A percentile compares a stretch with the other conserved stretches of the same genome.
These are phyloP conservation scores for Cercospora berteroae DNA, from an alignment of 2,329 filamentous ascomycete species.

Conservation along the genomic window DNA sequence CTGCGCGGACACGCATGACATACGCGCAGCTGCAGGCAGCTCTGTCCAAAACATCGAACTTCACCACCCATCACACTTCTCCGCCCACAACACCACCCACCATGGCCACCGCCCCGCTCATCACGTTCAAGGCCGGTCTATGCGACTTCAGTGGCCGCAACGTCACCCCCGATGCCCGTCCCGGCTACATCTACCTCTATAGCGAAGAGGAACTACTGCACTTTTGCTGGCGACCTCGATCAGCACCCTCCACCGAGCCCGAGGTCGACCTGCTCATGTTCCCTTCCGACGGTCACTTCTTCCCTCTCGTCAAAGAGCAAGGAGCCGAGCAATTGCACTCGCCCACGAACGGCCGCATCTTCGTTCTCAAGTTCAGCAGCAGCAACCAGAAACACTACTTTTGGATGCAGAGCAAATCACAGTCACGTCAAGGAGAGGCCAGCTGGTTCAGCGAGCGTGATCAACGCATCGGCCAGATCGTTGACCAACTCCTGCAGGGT, in stretches of 20 bases:
- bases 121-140: conserved; percentile 93
- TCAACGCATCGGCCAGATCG: conserved; percentile 81
- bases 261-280: conserved; percentile 93
- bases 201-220: conserved; percentile 91
- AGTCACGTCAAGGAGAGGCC: conserved; percentile 66
- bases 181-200: conserved; percentile 90
- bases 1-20: neutral
- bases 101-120: conserved; percentile 83
- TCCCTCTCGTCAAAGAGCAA: conserved; percentile 51
- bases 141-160: conserved; percentile 66
- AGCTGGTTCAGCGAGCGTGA: conserved; percentile 83
- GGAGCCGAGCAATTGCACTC: conserved; percentile 60
- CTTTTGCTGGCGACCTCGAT: conserved; percentile 93
- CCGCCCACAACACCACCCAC: conserved; percentile 29
- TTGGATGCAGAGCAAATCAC: conserved; percentile 91
- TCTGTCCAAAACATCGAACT: neutral
- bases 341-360: conserved; percentile 80
- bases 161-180: conserved; percentile 68
- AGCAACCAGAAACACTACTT: conserved; percentile 90
- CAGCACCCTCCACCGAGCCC: conserved; percentile 66
- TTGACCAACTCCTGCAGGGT: conserved; percentile 79
- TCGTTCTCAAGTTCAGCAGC: conserved; percentile 87
- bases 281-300: conserved; percentile 81
- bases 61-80: neutral
- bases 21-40: neutral